Base-by-base conservation (phyloP, 1,284 basidiomycete species). In the Tilletiopsis washingtonensis region DNA sequence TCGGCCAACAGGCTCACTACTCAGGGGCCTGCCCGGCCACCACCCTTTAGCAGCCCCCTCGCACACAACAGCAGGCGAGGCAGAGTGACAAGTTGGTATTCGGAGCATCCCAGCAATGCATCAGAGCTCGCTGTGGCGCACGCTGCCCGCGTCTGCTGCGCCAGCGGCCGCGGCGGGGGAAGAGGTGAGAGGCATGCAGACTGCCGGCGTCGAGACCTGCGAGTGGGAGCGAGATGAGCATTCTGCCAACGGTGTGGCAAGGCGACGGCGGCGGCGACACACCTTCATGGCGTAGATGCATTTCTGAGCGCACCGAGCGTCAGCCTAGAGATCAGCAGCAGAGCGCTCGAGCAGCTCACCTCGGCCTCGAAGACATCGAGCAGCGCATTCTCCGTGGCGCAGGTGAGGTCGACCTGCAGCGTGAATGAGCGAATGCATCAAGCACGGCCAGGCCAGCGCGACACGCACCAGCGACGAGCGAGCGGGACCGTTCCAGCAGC, bases 401-500 rank as follows among this genome's bases (percentile, higher is more conserved):
- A 99, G 3, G 81, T 78, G 45, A 94, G 74, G 45, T 87, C 77
- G 21, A 98, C 79, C 84, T 90, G 59, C 20, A 45, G 19, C 15
- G 15, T 19, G 29, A 34, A 29, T 14, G 43, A 45, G 43, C 15
- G 17, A 1, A 17, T 9, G 20, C 20, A 29, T 2, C 2, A 40
- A 20, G 12, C 7, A 46, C 1, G 3, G 11, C 2, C 44, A 3
- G 11, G 17, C 7, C 17, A 2, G 14, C 12, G 14, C 27, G 20
- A 23, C 3, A 75, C 77, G 55, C 73, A 87, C 88, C 62, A 82
- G 77, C 17, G 88, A 82, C 59, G 81, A 88, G 19, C 90, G 82
- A 59, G 86, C 81, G 1, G 93, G 93, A 0, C 93, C 93, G 69
- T 99, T 98, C 93, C 93, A 99, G 78, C 93, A 99, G 71, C 84